These are phyloP conservation scores for Tuber indicum DNA, from an alignment of 495 filamentous ascomycete species.

Conservation along the genomic window DNA sequence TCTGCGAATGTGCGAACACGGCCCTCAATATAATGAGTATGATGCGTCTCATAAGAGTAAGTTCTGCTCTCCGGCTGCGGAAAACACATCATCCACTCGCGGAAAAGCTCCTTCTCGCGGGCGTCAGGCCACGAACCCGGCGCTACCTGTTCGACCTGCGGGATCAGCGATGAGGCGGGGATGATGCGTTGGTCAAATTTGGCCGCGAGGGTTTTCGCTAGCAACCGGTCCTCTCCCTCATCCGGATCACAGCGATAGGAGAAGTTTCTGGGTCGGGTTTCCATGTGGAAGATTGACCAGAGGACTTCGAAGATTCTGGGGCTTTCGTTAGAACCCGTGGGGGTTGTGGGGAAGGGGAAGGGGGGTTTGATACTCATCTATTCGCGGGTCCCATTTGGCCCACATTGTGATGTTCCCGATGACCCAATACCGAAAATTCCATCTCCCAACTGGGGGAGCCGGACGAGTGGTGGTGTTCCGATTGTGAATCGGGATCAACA, in stretches of 20 bases:
- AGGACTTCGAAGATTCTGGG: slow-evolving; percentile 42
- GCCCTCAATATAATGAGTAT: background rate
- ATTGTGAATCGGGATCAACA: slow-evolving; percentile 17
- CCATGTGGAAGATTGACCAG: slow-evolving; percentile 40
- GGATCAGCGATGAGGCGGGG: slow-evolving; percentile 14
- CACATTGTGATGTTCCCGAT: slow-evolving; percentile 44
- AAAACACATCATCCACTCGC: slow-evolving; percentile 8
- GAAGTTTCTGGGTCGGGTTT: slow-evolving; percentile 8
- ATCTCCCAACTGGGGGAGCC: slow-evolving; percentile 19
- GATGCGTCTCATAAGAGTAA: background rate
- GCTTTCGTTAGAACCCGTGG: background rate
- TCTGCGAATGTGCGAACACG: slow-evolving; percentile 2
- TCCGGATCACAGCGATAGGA: background rate
- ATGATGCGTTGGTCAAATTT: slow-evolving; percentile 12
- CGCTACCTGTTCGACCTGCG: no score
- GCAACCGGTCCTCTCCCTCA: background rate
- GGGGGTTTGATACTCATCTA: slow-evolving; percentile 35
- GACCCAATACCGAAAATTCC: slow-evolving; percentile 44
- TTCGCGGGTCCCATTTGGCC: slow-evolving; percentile 40
- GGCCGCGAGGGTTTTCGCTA: background rate
- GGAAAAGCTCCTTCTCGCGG: slow-evolving; percentile 14
- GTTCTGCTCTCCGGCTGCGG: slow-evolving; percentile 11
- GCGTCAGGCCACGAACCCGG: slow-evolving; percentile 11
- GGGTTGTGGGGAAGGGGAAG: background rate
- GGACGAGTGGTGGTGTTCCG: slow-evolving; percentile 4